phyloP scores from a whole-genome alignment of 2,329 filamentous ascomycete genomes.

The Exophiala sideris region DNA sequence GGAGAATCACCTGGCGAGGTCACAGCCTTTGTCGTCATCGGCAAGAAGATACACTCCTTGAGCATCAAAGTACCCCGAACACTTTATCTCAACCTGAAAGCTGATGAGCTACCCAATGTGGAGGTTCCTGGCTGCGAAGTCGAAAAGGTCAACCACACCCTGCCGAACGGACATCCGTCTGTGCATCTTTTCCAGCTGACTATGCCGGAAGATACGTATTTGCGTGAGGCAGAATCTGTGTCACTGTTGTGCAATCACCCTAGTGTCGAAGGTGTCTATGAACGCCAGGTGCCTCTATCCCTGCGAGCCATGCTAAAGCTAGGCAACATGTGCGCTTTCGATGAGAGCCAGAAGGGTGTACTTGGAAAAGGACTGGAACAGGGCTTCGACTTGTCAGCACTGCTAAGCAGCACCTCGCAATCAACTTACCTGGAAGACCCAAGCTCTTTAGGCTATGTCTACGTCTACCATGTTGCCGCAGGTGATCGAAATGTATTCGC shows the following conservation, averaged over 20 bases:
- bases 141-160: conserved; percentile 86
- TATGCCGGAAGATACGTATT: conserved; percentile 82
- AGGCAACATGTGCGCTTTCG: conserved; percentile 88
- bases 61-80: conserved; percentile 87
- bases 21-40: conserved; percentile 84
- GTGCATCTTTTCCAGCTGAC: conserved; percentile 92
- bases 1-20: conserved; percentile 85
- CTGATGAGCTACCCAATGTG: conserved; percentile 81
- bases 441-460: conserved; percentile 73
- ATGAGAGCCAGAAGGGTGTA: conserved; percentile 84
- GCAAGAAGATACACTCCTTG: conserved; percentile 82
- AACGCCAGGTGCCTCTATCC: conserved; percentile 84
- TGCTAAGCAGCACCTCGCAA: conserved; percentile 66
- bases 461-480: conserved; percentile 86
- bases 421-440: conserved; percentile 72
- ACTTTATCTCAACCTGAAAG: conserved; percentile 88
- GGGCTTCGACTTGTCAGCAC: conserved; percentile 79
- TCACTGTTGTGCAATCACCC: conserved; percentile 81
- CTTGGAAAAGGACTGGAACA: conserved; percentile 89
- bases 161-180: conserved; percentile 93
- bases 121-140: conserved; percentile 81
- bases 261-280: conserved; percentile 95
- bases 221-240: conserved; percentile 79
- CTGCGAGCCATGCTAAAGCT: conserved; percentile 84
- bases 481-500: conserved; percentile 92